Conservation (phyloP, 306 rosid genomes). For the Medicago lupulina region DNA sequence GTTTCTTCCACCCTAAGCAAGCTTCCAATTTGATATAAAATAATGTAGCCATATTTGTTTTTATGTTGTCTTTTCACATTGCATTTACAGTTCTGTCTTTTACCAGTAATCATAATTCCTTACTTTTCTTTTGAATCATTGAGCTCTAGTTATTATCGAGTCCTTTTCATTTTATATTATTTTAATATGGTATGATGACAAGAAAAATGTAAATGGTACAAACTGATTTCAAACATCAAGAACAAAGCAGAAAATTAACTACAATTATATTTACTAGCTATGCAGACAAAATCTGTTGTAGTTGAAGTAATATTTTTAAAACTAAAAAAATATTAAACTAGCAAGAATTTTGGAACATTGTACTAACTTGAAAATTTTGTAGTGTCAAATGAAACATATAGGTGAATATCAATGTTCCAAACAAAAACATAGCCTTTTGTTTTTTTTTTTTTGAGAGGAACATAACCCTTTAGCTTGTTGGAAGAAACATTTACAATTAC, state of each 20-base stretch:
- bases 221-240: not conserved
- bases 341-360: not conserved
- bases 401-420: too few species aligned
- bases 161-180: slow-evolving; percentile 12
- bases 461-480: not conserved
- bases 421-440: too few species aligned
- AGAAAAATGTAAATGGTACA: not conserved
- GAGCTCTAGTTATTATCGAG: slow-evolving; percentile 2
- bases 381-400: not conserved
- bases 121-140: not conserved
- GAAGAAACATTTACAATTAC: not conserved
- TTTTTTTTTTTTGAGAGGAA: too few species aligned
- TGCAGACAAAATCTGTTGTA: not conserved
- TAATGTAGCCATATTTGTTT: not conserved
- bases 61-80: too few species aligned
- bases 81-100: too few species aligned
- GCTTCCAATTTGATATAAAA: slow-evolving; percentile 1
- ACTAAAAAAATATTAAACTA: not conserved
- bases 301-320: slow-evolving; percentile 1
- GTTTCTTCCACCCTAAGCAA: slow-evolving; percentile 14
- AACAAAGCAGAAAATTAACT: slow-evolving; percentile 9
- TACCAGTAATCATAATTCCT: too few species aligned
- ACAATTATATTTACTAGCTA: not conserved
- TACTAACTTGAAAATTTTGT: not conserved
- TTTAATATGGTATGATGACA: not conserved